Conservation (phyloP, 176 grass and related monocot genomes). For the Musa troglodytarum region DNA sequence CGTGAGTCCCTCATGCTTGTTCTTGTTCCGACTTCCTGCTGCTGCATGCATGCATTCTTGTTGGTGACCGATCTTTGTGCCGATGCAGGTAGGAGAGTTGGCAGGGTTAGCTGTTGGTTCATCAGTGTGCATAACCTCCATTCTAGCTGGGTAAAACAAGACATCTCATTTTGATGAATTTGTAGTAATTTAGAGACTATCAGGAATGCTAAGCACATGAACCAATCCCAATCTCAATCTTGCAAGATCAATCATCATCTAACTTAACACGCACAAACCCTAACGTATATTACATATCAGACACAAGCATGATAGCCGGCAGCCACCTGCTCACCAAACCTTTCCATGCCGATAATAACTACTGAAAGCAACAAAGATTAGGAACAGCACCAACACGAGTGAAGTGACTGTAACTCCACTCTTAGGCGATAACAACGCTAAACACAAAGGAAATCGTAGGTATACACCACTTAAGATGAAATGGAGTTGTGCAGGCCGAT, state of each 20-base stretch:
- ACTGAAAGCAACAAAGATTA: no score
- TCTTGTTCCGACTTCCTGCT: background rate
- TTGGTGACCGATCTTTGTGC: background rate
- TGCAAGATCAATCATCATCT: no score
- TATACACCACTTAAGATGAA: background rate
- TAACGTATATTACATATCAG: background rate
- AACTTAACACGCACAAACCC: background rate
- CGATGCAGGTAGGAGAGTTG: conserved; percentile 84
- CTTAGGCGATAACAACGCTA: no score
- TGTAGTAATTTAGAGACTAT: background rate
- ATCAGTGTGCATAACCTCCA: conserved; percentile 93
- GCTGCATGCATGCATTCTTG: background rate
- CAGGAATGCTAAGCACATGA: no score
- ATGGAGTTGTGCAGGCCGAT: conserved; percentile 63
- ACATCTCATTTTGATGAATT: background rate
- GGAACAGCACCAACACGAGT: no score
- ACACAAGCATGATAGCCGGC: no score
- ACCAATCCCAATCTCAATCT: no score
- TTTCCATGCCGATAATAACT: no score
- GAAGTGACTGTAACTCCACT: no score
- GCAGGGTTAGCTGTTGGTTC: conserved; percentile 88
- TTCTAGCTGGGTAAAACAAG: conserved; percentile 76
- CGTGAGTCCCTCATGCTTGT: conserved; percentile 23
- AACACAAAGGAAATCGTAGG: no score
- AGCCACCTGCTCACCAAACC: no score